Evolutionary conservation across 306 rosid species (phyloP).

Genomic region (Begonia fuchsioides): DNA sequence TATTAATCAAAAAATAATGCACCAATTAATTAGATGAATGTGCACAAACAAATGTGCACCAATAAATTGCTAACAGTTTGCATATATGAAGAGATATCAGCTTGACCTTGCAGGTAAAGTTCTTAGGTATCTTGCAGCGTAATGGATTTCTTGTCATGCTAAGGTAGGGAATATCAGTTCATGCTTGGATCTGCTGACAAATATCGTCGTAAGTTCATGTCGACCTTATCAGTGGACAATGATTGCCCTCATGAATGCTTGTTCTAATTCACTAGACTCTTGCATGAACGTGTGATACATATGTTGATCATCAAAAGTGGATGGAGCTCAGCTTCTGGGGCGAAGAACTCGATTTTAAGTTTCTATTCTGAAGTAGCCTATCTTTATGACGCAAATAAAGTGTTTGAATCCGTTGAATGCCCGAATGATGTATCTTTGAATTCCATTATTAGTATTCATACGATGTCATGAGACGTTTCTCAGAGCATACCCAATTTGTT

Average conservation of each 20-base stretch:
- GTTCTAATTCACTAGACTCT: constrained; percentile 28
- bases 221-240: constrained; percentile 63
- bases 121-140: constrained; percentile 64
- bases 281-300: constrained; percentile 45
- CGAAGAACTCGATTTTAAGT: constrained; percentile 53
- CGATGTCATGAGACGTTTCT: constrained; percentile 57
- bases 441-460: constrained; percentile 61
- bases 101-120: constrained; percentile 26
- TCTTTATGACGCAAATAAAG: constrained; percentile 28
- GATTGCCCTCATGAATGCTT: constrained; percentile 52
- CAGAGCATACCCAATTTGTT: too few species aligned
- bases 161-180: constrained; percentile 33
- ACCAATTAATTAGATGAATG: too few species aligned
- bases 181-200: constrained; percentile 41
- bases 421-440: constrained; percentile 65
- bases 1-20: too few species aligned
- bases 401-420: constrained; percentile 30
- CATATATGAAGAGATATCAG: constrained; percentile 26
- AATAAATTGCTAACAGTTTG: too few species aligned
- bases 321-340: constrained; percentile 48
- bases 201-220: constrained; percentile 33
- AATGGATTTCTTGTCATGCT: constrained; percentile 40
- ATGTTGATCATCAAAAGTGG: constrained; percentile 47
- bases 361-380: constrained; percentile 48
- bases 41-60: too few species aligned